phyloP scores from a whole-genome alignment of 1,284 basidiomycete genomes.

The Pholiota adiposa region DNA sequence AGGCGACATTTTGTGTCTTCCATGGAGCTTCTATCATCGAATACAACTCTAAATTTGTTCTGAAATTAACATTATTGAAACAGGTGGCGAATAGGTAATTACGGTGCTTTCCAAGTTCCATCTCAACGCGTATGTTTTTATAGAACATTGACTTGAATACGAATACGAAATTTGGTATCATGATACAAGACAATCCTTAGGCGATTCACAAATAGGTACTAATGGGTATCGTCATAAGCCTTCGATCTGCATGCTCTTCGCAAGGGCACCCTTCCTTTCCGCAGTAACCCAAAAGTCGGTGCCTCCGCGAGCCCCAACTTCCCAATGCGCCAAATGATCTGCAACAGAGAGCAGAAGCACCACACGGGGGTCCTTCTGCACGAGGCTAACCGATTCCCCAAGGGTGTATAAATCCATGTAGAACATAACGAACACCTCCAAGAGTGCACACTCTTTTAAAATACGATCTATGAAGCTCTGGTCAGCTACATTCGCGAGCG shows the following conservation, averaged over 20 bases:
- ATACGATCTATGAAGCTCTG: slow-evolving; percentile 16
- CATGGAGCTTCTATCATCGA: too few species aligned
- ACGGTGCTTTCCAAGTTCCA: too few species aligned
- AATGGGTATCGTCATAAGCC: not conserved
- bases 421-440: slow-evolving; percentile 20
- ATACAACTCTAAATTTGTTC: too few species aligned
- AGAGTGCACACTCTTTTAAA: slow-evolving; percentile 12
- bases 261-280: not conserved
- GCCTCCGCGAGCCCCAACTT: slow-evolving; percentile 20
- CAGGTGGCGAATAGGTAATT: too few species aligned
- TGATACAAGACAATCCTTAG: too few species aligned
- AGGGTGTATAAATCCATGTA: slow-evolving; percentile 7
- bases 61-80: too few species aligned
- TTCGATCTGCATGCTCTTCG: not conserved
- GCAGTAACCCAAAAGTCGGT: slow-evolving; percentile 22
- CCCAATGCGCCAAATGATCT: slow-evolving; percentile 20
- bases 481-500: slow-evolving; percentile 15
- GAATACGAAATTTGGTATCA: too few species aligned
- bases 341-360: slow-evolving; percentile 13
- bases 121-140: too few species aligned
- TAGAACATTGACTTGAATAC: too few species aligned
- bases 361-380: slow-evolving; percentile 16
- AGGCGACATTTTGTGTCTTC: too few species aligned
- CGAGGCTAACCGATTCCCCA: not conserved
- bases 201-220: too few species aligned